Base-by-base conservation (phyloP, 768 basidiomycete genomes). In the Russula sp. region DNA sequence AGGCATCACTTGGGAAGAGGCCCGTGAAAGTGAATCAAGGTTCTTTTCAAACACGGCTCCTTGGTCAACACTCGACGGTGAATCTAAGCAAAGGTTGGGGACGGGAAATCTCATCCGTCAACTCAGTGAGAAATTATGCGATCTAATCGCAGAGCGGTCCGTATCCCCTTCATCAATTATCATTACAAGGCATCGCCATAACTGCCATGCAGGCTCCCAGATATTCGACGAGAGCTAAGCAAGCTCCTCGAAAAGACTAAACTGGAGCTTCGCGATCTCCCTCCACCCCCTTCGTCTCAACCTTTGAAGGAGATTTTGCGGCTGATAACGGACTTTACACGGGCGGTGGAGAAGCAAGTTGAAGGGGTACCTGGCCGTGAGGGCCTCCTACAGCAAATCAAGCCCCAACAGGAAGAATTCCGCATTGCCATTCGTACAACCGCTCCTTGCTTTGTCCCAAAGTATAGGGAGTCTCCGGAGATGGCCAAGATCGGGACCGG, bases 71-170 rank as follows among this genome's bases (percentile, higher is more conserved):
- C 72, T 88, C 2, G 83, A 83, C 8, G 18, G 71, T 0, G 71
- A 76, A 13, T 80, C 81, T 61, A 78, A 81, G 58, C 75, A 75
- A 13, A 82, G 81, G 56, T 70, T 90, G 1, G 74, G 85, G 1
- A 89, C 87, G 0, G 64, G 61, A 25, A 83, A 80, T 54, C 74
- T 90, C 0, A 81, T 83, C 0, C 79, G 80, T 22, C 75, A 81
- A 5, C 70, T 90, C 39, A 87, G 87, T 58, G 63, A 71, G 0
- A 79, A 88, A 7, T 69, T 92, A 0, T 86, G 86, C 0, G 81
- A 84, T 39, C 70, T 87, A 2, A 86, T 90, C 39, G 72, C 79
- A 0, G 83, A 82, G 65, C 73, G 83, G 88, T 86, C 56, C 3
- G 74, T 70, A 18, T 25, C 29, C 25, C 20, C 32, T 43, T 43